Percentiles rank a stretch among this genome's conserved stretches.
These are phyloP conservation scores for Exophiala bonariae DNA, from an alignment of 2,329 filamentous ascomycete genomes.

Conservation along the genomic window DNA sequence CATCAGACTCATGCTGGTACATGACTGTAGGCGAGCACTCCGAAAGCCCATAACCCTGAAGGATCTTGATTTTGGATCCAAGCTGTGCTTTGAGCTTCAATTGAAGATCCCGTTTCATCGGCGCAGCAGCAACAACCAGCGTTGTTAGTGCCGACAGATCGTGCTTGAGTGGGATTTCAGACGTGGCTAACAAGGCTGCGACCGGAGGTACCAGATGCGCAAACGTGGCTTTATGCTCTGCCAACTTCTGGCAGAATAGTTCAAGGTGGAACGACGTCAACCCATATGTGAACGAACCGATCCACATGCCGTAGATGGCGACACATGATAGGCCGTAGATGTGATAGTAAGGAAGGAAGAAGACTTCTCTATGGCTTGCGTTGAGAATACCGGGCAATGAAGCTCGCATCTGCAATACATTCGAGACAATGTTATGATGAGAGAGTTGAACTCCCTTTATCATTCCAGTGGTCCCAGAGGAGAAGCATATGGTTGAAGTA, in stretches of 20 bases:
- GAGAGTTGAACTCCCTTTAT: slow-evolving; percentile 41
- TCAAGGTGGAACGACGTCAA: slow-evolving; percentile 60
- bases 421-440: slow-evolving; percentile 43
- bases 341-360: slow-evolving; percentile 32
- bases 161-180: slow-evolving; percentile 50
- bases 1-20: slow-evolving; percentile 41
- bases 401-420: slow-evolving; percentile 21
- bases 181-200: slow-evolving; percentile 59
- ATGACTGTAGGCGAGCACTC: slow-evolving; percentile 42
- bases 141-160: slow-evolving; percentile 53
- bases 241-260: slow-evolving; percentile 55
- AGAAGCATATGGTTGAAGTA: slow-evolving; percentile 28
- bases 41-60: slow-evolving; percentile 35
- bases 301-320: slow-evolving; percentile 46
- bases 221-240: slow-evolving; percentile 50
- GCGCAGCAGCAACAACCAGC: slow-evolving; percentile 56
- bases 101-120: slow-evolving; percentile 56
- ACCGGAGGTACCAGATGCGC: slow-evolving; percentile 64
- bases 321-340: slow-evolving; percentile 48
- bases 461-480: slow-evolving; percentile 33
- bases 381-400: slow-evolving; percentile 9
- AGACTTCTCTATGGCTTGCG: slow-evolving; percentile 6
- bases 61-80: slow-evolving; percentile 40
- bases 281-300: slow-evolving; percentile 47
- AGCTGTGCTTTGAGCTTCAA: slow-evolving; percentile 52